Evolutionary conservation across 2,329 filamentous ascomycete species (phyloP), one percentile per base, ranked within the genome.

Genomic region (Arthrobotrys entomopaga): DNA sequence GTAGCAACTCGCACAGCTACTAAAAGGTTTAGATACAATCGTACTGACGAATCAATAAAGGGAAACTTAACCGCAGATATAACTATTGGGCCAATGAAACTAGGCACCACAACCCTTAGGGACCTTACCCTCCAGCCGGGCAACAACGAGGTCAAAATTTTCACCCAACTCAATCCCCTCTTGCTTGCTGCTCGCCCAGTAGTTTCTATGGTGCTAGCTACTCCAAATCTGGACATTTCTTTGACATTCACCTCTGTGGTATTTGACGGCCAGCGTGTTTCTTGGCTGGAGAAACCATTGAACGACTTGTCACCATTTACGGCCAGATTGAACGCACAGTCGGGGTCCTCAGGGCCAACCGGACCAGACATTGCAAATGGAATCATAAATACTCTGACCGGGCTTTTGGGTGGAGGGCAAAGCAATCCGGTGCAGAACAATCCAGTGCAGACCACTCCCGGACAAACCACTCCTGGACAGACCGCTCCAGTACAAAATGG

Each of bases 41-140:
- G n/a, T 49, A 38, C 54, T 67, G 7, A 63, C 43, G 19, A 19
- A 48, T 20, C 48, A 52, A 13, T 19, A 34, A 64, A 88, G 83
- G 89, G 89, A 77, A 89, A 90, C 78, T 83, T 87, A 40, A 86
- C 85, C 24, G 89, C 90, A 80, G 81, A 84, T 80, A 87, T 87
- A 79, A 86, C 83, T 77, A 83, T 89, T 60, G 83, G 85, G 48
- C 84, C 82, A 53, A 77, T 81, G 52, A 76, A 82, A 1, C 83
- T 90, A 75, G 89, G 89, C 60, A 84, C 81, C 46, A 81, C 87
- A 6, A 85, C 83, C 75, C 84, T 91, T 73, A 82, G 86, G 76
- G 83, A 90, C 81, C 82, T 91, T 50, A 76, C 84, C 19, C 84
- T 91, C 53, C 79, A 77, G 34, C 89, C 88, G 1, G 89, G 89